These are phyloP conservation scores for Lophium mytilinum DNA, from an alignment of 495 filamentous ascomycete genomes.

Conservation along the genomic window DNA sequence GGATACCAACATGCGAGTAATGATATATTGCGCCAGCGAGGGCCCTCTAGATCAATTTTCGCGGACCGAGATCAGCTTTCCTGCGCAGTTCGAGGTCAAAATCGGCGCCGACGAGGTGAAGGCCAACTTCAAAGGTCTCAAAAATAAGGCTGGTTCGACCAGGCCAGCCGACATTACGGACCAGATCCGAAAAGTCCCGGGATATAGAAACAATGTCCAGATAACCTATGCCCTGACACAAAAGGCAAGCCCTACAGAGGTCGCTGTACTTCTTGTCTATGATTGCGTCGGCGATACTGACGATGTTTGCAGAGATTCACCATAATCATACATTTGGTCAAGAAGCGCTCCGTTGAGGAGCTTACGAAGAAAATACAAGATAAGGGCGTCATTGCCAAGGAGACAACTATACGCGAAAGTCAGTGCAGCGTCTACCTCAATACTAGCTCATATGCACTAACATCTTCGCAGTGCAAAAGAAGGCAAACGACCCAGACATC, in stretches of 20 bases:
- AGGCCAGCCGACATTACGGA: slow-evolving; percentile 83
- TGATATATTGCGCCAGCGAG: slow-evolving; percentile 70
- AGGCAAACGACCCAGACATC: slow-evolving; percentile 80
- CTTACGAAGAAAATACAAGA: slow-evolving; percentile 60
- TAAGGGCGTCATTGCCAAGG: slow-evolving; percentile 66
- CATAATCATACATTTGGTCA: slow-evolving; percentile 64
- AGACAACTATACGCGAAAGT: slow-evolving; percentile 80
- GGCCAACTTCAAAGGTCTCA: slow-evolving; percentile 81
- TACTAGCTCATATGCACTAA: background rate
- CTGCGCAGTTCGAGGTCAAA: slow-evolving; percentile 83
- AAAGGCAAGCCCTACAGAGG: slow-evolving; percentile 48
- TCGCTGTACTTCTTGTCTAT: slow-evolving; percentile 3
- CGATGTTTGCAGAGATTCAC: slow-evolving; percentile 58
- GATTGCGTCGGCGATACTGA: background rate
- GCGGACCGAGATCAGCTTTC: slow-evolving; percentile 72
- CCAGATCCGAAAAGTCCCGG: slow-evolving; percentile 57
- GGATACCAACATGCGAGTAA: slow-evolving; percentile 53
- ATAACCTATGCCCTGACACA: slow-evolving; percentile 88
- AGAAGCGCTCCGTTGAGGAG: slow-evolving; percentile 58
- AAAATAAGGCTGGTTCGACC: slow-evolving; percentile 91
- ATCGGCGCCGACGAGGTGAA: slow-evolving; percentile 83
- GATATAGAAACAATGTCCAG: slow-evolving; percentile 66
- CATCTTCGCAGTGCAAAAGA: slow-evolving; percentile 57
- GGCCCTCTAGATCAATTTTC: slow-evolving; percentile 48
- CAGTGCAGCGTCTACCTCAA: slow-evolving; percentile 29